phyloP scores from a whole-genome alignment of 306 rosid species.

The Dryas alaskensis region DNA sequence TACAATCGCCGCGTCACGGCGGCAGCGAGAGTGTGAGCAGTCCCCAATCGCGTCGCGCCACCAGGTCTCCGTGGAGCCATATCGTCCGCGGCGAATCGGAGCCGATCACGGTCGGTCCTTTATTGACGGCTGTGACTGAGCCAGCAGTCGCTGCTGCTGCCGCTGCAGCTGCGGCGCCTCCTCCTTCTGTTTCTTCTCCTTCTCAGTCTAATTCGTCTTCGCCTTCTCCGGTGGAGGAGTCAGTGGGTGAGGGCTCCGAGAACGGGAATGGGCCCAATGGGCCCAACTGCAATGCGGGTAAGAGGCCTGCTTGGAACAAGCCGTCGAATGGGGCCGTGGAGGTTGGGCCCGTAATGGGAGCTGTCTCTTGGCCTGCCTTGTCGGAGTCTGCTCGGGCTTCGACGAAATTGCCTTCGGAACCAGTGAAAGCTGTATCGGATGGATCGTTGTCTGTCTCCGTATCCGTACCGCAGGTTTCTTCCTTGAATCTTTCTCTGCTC shows the following conservation, averaged over 20 bases:
- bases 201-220: conserved; percentile 31
- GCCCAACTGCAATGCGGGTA: conserved; percentile 36
- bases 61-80: conserved; percentile 56
- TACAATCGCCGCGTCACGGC: conserved; percentile 44
- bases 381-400: conserved; percentile 56
- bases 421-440: conserved; percentile 51
- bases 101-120: conserved; percentile 32
- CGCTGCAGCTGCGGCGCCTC: not conserved
- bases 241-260: conserved; percentile 41
- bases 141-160: not conserved
- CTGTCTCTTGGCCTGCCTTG: conserved; percentile 66
- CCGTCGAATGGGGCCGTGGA: conserved; percentile 55
- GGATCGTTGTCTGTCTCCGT: conserved; percentile 43
- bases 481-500: conserved; percentile 11
- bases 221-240: conserved; percentile 37
- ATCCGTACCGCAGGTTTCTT: conserved; percentile 56
- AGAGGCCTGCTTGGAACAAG: conserved; percentile 76
- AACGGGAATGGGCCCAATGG: conserved; percentile 15
- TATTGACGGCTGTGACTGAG: conserved; percentile 38
- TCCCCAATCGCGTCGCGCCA: conserved; percentile 44
- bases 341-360: conserved; percentile 64
- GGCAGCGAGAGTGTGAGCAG: conserved; percentile 23
- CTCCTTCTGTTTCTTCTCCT: conserved; percentile 2
- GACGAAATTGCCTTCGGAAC: conserved; percentile 48
- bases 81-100: conserved; percentile 64